Conservation (phyloP, 305 asterid species). For the Fraxinus angustifolia region DNA sequence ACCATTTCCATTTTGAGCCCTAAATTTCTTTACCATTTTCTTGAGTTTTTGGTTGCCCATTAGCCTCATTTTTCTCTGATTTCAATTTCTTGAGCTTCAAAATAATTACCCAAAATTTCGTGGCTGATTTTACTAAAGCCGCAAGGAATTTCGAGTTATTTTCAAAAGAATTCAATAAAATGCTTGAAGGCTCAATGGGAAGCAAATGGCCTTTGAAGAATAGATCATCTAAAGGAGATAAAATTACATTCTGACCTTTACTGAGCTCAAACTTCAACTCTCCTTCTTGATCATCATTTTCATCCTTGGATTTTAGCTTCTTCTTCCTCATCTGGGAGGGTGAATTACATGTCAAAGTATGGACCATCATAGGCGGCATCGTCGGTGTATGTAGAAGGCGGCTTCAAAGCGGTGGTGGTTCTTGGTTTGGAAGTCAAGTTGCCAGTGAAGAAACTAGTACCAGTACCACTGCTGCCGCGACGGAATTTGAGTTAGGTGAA, state of each 20-base stretch:
- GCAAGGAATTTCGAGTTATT: slow-evolving; percentile 53
- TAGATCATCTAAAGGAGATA: slow-evolving; percentile 54
- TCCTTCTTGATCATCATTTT: neutral
- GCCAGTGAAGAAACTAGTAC: neutral
- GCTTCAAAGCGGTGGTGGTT: neutral
- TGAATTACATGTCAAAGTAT: slow-evolving; percentile 42
- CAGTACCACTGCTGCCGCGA: slow-evolving; percentile 25
- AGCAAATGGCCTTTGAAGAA: slow-evolving; percentile 52
- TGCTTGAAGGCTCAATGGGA: slow-evolving; percentile 47
- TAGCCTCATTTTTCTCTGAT: slow-evolving; percentile 18
- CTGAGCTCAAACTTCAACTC: too few species aligned
- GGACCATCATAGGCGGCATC: slow-evolving; percentile 35
- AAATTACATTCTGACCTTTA: slow-evolving; percentile 12
- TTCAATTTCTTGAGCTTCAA: slow-evolving; percentile 71
- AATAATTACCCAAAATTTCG: slow-evolving; percentile 70
- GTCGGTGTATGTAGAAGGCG: slow-evolving; percentile 21
- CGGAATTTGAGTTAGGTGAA: slow-evolving; percentile 45
- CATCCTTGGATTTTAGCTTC: neutral
- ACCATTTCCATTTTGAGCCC: too few species aligned
- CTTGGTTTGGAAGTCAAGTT: neutral
- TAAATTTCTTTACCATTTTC: slow-evolving; percentile 16
- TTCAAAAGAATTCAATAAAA: slow-evolving; percentile 36
- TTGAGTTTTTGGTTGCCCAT: slow-evolving; percentile 13
- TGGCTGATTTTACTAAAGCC: slow-evolving; percentile 59
- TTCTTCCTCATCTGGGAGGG: slow-evolving; percentile 26